Conservation (phyloP, 1,139 yeast species). For the Debaryomyces nepalensis region DNA sequence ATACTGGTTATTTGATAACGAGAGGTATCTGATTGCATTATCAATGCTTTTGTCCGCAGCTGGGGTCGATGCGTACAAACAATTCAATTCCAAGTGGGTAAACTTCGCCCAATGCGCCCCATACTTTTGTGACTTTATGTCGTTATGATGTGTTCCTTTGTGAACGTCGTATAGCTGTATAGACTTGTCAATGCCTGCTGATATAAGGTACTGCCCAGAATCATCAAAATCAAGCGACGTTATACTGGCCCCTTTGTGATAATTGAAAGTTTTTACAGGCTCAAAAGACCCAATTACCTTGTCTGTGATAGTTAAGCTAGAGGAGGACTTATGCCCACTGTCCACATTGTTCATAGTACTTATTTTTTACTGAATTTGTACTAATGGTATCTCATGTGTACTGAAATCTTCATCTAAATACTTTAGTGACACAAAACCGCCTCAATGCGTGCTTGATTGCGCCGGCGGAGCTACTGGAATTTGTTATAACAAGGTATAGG, state of each 20-base stretch:
- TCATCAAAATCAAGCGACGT: constrained; percentile 89
- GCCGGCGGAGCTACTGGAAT: constrained; percentile 13
- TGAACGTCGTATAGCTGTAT: constrained; percentile 82
- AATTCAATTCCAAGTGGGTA: constrained; percentile 74
- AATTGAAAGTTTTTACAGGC: constrained; percentile 62
- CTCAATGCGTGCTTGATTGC: constrained; percentile 12
- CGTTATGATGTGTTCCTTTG: constrained; percentile 66
- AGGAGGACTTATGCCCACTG: constrained; percentile 13
- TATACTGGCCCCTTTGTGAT: constrained; percentile 61
- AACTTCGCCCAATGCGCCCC: constrained; percentile 90
- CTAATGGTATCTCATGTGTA: background rate
- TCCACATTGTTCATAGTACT: constrained; percentile 15
- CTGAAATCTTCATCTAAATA: background rate
- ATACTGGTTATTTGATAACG: constrained; percentile 77
- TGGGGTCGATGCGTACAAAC: constrained; percentile 82
- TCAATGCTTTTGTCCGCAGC: constrained; percentile 43
- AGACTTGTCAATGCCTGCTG: constrained; percentile 82
- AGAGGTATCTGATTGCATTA: constrained; percentile 74
- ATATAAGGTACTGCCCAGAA: constrained; percentile 75
- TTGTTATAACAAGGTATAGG: background rate
- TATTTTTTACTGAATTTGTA: too few species aligned
- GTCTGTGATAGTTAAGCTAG: constrained; percentile 38
- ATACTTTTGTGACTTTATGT: constrained; percentile 83
- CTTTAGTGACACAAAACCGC: constrained; percentile 13
- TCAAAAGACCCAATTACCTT: constrained; percentile 51